Evolutionary conservation across 441 rosid species (phyloP).

Genomic region (Euphorbia schlechtendalii): DNA sequence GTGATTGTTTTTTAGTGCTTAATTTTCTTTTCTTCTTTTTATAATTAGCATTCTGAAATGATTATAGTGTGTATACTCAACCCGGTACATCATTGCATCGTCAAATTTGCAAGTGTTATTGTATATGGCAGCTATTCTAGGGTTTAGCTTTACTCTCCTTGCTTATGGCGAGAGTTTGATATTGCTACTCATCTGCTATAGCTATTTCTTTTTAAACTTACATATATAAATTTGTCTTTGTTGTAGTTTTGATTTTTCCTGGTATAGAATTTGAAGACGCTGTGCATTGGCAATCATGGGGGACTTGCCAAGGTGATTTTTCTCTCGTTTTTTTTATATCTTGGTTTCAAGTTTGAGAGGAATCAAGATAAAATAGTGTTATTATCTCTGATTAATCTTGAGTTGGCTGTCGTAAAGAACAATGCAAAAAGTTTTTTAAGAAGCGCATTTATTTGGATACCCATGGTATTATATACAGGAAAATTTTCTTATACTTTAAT

Average conservation of each 20-base stretch:
- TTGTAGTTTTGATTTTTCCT: background rate
- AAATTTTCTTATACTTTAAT: background rate
- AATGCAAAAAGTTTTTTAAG: background rate
- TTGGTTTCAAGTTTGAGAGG: background rate
- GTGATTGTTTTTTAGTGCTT: no score
- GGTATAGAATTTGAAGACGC: conserved; percentile 6
- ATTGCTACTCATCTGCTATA: no score
- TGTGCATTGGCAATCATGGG: conserved; percentile 17
- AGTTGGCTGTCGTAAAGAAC: background rate
- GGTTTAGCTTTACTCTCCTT: background rate
- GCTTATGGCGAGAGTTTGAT: background rate
- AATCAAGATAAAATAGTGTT: background rate
- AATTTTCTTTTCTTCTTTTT: background rate
- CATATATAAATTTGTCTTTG: background rate
- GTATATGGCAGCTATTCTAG: background rate
- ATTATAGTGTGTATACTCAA: background rate
- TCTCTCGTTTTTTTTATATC: background rate
- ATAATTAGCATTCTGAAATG: background rate
- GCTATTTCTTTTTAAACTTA: background rate
- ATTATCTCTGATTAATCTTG: background rate
- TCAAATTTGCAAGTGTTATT: background rate
- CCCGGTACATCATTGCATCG: background rate
- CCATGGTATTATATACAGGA: background rate
- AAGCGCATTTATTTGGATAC: background rate
- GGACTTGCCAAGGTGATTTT: conserved; percentile 27